These are phyloP conservation scores for Plantago coronopus DNA, from an alignment of 305 asterid species.

Conservation along the genomic window DNA sequence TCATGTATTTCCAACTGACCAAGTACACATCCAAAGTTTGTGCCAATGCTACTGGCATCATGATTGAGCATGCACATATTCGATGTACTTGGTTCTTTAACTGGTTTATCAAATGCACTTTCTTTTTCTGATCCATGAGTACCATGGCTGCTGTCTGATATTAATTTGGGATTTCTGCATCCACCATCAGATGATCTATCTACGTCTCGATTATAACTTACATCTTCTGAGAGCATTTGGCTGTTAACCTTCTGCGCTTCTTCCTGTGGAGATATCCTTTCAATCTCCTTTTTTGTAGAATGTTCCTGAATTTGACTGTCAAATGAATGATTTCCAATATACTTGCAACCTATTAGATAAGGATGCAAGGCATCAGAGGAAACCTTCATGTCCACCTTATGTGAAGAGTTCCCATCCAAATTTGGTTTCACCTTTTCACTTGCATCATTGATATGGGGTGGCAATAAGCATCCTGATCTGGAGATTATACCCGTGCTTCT, in stretches of 20 bases:
- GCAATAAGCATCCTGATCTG: conserved; percentile 26
- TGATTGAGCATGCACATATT: conserved; percentile 26
- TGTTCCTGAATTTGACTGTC: conserved; percentile 30
- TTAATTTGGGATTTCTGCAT: conserved; percentile 28
- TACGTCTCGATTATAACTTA: conserved; percentile 24
- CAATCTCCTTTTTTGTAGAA: conserved; percentile 23
- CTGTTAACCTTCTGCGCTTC: conserved; percentile 34
- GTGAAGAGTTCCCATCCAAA: conserved; percentile 26
- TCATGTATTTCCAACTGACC: conserved; percentile 22
- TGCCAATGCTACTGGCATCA: conserved; percentile 24
- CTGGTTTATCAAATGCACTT: conserved; percentile 26
- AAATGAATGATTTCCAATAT: conserved; percentile 20
- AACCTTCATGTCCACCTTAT: conserved; percentile 31
- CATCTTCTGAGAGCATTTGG: conserved; percentile 31
- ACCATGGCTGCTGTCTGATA: conserved; percentile 24
- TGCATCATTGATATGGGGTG: conserved; percentile 29
- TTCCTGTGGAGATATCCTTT: conserved; percentile 29
- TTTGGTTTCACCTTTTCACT: conserved; percentile 30
- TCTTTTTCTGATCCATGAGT: conserved; percentile 28
- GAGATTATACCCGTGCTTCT: conserved; percentile 30
- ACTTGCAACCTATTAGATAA: conserved; percentile 26
- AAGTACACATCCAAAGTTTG: conserved; percentile 24
- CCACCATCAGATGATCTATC: conserved; percentile 29
- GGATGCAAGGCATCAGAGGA: conserved; percentile 26
- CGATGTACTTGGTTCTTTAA: conserved; percentile 23